These are phyloP conservation scores for Rhizophagus clarus DNA, from an alignment of 192 early-diverging fungal genomes.

Conservation along the genomic window DNA sequence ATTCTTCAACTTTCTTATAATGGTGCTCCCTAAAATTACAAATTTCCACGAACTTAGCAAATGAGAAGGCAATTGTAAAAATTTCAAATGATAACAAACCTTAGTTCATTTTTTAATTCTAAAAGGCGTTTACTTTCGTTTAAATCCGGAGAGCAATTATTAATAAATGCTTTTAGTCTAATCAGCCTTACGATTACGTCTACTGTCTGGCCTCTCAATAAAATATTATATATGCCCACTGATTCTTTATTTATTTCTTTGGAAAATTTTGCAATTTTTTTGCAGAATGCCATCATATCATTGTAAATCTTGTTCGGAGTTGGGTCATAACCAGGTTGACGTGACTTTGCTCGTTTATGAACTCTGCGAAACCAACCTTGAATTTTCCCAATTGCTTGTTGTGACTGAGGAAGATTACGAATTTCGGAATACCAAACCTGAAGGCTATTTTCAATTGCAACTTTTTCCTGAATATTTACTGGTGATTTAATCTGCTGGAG, in stretches of 20 bases:
- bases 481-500: background rate
- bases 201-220: constrained; percentile 17
- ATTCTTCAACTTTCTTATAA: background rate
- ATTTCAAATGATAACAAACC: background rate
- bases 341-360: constrained; percentile 10
- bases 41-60: background rate
- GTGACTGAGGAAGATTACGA: background rate
- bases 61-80: background rate
- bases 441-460: background rate
- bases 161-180: background rate
- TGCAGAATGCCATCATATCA: constrained; percentile 2
- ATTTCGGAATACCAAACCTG: background rate
- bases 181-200: constrained; percentile 3
- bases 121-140: background rate
- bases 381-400: constrained; percentile 11
- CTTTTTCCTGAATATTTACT: background rate
- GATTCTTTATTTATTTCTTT: background rate
- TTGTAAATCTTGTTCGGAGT: background rate
- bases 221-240: constrained; percentile 1
- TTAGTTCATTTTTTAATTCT: background rate
- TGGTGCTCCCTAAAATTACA: constrained; percentile 9
- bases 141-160: background rate
- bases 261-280: background rate
- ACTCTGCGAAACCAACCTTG: background rate
- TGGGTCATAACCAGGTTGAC: background rate